A percentile compares a stretch with the other conserved stretches of the same genome.
phyloP scores from a whole-genome alignment of 1,284 basidiomycete genomes.

The Irpex sp. region DNA sequence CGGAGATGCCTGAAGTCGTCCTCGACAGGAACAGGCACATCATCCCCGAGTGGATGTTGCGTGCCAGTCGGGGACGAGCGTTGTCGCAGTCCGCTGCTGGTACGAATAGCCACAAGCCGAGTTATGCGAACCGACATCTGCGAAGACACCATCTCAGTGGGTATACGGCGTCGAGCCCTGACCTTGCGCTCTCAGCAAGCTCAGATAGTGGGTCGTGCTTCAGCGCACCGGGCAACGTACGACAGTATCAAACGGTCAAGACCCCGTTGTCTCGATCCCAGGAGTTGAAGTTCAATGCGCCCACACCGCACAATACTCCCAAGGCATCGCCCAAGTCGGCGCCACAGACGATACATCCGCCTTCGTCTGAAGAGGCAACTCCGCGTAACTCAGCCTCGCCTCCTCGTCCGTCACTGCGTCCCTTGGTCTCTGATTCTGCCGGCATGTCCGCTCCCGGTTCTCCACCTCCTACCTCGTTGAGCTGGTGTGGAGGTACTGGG shows the following conservation, averaged over 20 bases:
- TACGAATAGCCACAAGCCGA: constrained; percentile 14
- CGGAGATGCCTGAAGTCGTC: constrained; percentile 86
- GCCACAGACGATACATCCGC: neutral
- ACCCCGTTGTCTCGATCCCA: constrained; percentile 41
- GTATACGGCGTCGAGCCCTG: constrained; percentile 63
- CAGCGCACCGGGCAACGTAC: constrained; percentile 7
- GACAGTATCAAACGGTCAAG: constrained; percentile 18
- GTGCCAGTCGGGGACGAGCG: constrained; percentile 48
- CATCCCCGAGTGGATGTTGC: constrained; percentile 89
- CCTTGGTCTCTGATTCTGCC: constrained; percentile 22
- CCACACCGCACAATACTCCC: constrained; percentile 55
- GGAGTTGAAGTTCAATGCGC: constrained; percentile 37
- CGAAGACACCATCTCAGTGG: constrained; percentile 36
- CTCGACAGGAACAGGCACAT: constrained; percentile 95
- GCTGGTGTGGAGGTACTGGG: constrained; percentile 67
- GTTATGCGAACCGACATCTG: constrained; percentile 20
- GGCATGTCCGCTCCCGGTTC: constrained; percentile 13
- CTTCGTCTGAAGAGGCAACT: neutral
- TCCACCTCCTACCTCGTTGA: constrained; percentile 17
- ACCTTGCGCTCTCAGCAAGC: constrained; percentile 37
- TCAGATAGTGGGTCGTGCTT: constrained; percentile 13
- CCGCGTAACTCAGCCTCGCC: neutral
- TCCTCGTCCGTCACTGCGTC: neutral
- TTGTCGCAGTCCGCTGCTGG: constrained; percentile 43
- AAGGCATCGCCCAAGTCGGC: constrained; percentile 27